Percentiles rank a stretch among this genome's conserved stretches.
phyloP scores from a whole-genome alignment of 805 yeast species.

The Hanseniaspora jakobsenii region DNA sequence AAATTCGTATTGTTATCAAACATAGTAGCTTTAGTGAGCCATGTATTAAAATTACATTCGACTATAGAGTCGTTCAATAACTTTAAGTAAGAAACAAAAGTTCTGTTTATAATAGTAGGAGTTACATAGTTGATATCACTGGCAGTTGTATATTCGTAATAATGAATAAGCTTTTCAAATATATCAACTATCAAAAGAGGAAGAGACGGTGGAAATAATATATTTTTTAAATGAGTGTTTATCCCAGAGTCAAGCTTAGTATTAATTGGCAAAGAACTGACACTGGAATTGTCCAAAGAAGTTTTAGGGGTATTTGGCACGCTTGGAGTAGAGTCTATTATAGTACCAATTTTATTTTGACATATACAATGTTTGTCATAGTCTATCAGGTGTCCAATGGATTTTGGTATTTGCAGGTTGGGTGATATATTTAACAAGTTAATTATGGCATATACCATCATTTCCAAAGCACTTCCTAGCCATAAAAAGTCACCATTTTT shows the following conservation, averaged over 20 bases:
- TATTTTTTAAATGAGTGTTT: neutral
- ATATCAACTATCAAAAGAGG: constrained; percentile 32
- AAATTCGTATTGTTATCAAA: neutral
- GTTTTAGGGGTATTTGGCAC: constrained; percentile 15
- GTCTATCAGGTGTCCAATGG: neutral
- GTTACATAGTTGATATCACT: constrained; percentile 70
- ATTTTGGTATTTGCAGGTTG: neutral
- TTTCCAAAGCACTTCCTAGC: constrained; percentile 82
- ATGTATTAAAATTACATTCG: neutral
- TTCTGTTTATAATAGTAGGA: constrained; percentile 63
- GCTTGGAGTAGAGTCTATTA: constrained; percentile 7
- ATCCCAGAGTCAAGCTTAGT: neutral
- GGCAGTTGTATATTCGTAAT: constrained; percentile 40
- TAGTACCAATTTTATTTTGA: constrained; percentile 1
- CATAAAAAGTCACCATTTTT: constrained; percentile 66
- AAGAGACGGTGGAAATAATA: constrained; percentile 27
- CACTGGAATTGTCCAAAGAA: neutral
- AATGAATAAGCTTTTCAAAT: constrained; percentile 31
- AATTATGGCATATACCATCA: constrained; percentile 3
- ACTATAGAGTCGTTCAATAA: constrained; percentile 32
- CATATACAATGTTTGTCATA: constrained; percentile 10
- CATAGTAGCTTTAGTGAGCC: neutral
- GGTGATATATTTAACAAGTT: neutral
- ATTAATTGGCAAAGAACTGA: neutral
- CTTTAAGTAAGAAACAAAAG: constrained; percentile 50